Percentiles rank a stretch among this genome's conserved stretches.
These are phyloP conservation scores for Chrysopogon serrulatus DNA, from an alignment of 176 grass and related monocot genomes.

Conservation along the genomic window DNA sequence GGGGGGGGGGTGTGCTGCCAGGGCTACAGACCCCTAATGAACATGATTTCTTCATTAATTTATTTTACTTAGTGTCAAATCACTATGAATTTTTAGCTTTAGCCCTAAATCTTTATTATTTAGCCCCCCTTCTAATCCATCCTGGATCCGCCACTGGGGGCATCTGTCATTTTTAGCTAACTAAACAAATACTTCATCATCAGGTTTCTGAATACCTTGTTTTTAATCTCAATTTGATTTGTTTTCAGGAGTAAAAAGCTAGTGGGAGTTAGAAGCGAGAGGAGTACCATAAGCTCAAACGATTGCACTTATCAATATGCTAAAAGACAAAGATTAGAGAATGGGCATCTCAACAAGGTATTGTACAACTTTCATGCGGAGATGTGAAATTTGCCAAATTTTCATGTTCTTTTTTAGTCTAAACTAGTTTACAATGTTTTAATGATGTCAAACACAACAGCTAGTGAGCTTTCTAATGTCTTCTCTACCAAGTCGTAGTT, in stretches of 20 bases:
- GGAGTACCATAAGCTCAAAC: slow-evolving; percentile 42
- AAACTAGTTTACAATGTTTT: background rate
- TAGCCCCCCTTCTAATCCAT: no score
- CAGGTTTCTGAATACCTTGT: background rate
- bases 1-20: no score
- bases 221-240: background rate
- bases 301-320: slow-evolving; percentile 68
- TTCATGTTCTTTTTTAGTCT: background rate
- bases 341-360: slow-evolving; percentile 81
- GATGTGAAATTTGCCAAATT: background rate
- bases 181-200: background rate
- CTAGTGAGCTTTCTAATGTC: background rate
- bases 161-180: background rate
- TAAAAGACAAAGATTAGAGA: slow-evolving; percentile 95
- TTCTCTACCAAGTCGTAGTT: background rate
- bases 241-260: slow-evolving; percentile 47
- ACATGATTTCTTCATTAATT: no score
- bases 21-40: no score
- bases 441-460: background rate
- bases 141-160: no score
- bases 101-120: no score
- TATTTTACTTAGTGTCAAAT: no score
- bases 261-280: slow-evolving; percentile 46
- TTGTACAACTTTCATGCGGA: background rate
- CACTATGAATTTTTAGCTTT: no score